Evolutionary conservation across 257 asterid genomes (phyloP).

Genomic region (Jaltomata sinuosa): DNA sequence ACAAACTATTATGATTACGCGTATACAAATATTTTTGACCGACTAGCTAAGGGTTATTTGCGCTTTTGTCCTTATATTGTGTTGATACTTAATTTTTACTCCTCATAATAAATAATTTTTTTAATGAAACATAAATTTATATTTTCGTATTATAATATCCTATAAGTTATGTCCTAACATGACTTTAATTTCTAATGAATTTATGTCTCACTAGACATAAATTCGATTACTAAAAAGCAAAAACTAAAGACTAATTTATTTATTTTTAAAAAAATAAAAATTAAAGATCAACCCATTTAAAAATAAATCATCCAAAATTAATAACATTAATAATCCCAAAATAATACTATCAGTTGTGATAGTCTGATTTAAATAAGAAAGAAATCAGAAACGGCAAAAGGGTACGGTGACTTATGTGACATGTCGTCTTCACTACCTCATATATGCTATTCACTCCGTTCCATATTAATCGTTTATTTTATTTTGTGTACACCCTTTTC

Average conservation of each 20-base stretch:
- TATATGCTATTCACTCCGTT: no score
- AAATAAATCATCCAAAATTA: no score
- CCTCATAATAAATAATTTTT: neutral
- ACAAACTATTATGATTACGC: no score
- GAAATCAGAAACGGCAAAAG: neutral
- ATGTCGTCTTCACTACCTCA: neutral
- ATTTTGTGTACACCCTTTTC: no score
- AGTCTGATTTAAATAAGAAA: neutral
- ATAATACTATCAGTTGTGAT: neutral
- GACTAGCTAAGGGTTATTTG: no score
- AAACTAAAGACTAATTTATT: neutral
- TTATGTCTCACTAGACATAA: neutral
- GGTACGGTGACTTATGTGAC: neutral
- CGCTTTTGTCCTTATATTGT: no score
- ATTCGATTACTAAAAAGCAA: neutral
- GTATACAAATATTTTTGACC: no score
- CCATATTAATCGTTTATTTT: no score
- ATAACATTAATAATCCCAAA: neutral
- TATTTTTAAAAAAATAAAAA: no score
- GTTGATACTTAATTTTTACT: no score
- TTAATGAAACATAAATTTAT: neutral
- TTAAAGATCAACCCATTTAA: no score
- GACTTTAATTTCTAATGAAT: neutral
- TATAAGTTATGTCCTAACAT: neutral
- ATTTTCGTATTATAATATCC: neutral